Evolutionary conservation across 1,139 yeast genomes (phyloP).

Genomic region (Hyphopichia buzzinii): DNA sequence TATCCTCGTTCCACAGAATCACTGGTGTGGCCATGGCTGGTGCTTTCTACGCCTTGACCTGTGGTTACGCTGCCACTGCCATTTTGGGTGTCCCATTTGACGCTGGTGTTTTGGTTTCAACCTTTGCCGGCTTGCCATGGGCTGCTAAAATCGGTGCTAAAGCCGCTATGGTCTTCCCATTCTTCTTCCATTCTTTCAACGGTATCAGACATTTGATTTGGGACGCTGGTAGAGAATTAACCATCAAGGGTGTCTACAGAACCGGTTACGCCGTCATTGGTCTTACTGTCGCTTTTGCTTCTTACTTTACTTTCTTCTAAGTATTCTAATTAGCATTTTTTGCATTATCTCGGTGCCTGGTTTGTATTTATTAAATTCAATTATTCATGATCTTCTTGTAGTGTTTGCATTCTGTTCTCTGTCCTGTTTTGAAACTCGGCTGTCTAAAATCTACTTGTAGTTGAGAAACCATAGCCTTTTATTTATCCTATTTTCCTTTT

Average conservation of each 20-base stretch:
- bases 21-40: conserved; percentile 83
- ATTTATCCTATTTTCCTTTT: too few species aligned
- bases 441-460: too few species aligned
- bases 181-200: conserved; percentile 80
- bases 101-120: conserved; percentile 55
- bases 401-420: too few species aligned
- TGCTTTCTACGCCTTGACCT: conserved; percentile 74
- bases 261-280: conserved; percentile 88
- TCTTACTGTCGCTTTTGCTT: conserved; percentile 62
- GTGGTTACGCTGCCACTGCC: conserved; percentile 71
- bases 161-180: conserved; percentile 74
- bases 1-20: conserved; percentile 83
- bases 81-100: conserved; percentile 63
- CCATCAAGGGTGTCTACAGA: conserved; percentile 83
- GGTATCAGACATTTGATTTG: conserved; percentile 92
- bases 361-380: too few species aligned
- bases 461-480: too few species aligned
- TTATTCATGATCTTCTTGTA: too few species aligned
- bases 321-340: too few species aligned
- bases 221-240: conserved; percentile 82
- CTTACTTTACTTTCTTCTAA: conserved; percentile 50
- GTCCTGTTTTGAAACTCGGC: too few species aligned
- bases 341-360: too few species aligned
- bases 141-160: conserved; percentile 62
- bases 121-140: conserved; percentile 60